Evolutionary conservation across 305 asterid species (phyloP).

Genomic region (Fraxinus velutina): DNA sequence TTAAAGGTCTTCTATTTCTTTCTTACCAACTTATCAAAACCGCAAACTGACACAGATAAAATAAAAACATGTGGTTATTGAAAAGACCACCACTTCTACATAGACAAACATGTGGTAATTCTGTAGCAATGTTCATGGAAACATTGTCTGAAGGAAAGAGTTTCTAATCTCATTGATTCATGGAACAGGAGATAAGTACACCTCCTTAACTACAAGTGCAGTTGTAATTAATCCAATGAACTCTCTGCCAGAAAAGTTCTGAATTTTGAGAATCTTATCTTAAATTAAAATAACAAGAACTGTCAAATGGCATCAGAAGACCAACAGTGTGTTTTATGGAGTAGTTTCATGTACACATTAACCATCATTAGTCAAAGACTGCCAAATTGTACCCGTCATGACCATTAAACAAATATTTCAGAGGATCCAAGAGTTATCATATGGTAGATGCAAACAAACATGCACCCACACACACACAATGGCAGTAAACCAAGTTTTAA

Average conservation of each 20-base stretch:
- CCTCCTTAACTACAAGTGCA: neutral
- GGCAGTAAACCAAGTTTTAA: neutral
- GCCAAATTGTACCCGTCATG: neutral
- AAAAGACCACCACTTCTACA: neutral
- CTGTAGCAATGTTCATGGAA: neutral
- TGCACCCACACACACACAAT: neutral
- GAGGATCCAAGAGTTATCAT: neutral
- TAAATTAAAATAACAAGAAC: neutral
- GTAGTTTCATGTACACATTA: neutral
- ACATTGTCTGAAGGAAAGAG: neutral
- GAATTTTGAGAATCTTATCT: neutral
- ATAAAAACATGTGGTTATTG: neutral
- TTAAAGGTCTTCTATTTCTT: neutral
- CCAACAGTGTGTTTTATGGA: neutral
- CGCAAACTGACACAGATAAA: neutral
- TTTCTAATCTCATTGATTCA: neutral
- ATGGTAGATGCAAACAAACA: neutral
- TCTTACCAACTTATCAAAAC: slow-evolving; percentile 5
- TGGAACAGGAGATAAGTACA: neutral
- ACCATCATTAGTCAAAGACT: neutral
- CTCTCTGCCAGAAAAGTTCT: neutral
- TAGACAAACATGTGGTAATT: neutral
- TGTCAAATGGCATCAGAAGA: neutral
- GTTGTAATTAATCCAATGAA: neutral
- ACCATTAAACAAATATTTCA: neutral